Percentiles rank a stretch among this genome's conserved stretches.
Evolutionary conservation across 176 grass and related monocot species (phyloP).

Genomic region (Oryza australiensis): DNA sequence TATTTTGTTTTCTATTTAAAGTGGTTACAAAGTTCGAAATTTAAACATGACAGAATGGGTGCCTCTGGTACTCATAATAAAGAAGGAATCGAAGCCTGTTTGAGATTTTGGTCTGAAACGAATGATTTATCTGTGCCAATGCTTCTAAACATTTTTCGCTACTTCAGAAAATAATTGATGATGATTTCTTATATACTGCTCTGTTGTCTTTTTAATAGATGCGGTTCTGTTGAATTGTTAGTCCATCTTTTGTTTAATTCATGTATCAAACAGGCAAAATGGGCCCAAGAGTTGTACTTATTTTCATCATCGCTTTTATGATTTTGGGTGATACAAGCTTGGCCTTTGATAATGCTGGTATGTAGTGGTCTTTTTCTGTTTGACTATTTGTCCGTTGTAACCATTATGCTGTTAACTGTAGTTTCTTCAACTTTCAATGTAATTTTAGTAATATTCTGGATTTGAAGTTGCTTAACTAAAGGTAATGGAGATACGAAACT

Average conservation of each 20-base stretch:
- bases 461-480: background rate
- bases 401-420: background rate
- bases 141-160: background rate
- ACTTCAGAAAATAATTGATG: background rate
- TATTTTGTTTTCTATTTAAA: background rate
- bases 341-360: constrained; percentile 45
- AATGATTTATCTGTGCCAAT: background rate
- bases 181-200: background rate
- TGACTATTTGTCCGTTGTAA: background rate
- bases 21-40: background rate
- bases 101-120: background rate
- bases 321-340: constrained; percentile 23
- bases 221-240: background rate
- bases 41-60: background rate
- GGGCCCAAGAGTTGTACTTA: constrained; percentile 31
- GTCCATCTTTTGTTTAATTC: background rate
- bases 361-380: background rate
- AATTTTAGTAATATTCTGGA: background rate
- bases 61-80: background rate
- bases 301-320: constrained; percentile 21
- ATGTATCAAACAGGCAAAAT: constrained; percentile 38
- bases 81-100: background rate
- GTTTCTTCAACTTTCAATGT: constrained; percentile 1
- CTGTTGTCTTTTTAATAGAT: background rate
- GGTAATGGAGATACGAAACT: background rate